A percentile compares a stretch with the other conserved stretches of the same genome.
Conservation (phyloP, 306 rosid genomes). For the Vigna unguiculata region DNA sequence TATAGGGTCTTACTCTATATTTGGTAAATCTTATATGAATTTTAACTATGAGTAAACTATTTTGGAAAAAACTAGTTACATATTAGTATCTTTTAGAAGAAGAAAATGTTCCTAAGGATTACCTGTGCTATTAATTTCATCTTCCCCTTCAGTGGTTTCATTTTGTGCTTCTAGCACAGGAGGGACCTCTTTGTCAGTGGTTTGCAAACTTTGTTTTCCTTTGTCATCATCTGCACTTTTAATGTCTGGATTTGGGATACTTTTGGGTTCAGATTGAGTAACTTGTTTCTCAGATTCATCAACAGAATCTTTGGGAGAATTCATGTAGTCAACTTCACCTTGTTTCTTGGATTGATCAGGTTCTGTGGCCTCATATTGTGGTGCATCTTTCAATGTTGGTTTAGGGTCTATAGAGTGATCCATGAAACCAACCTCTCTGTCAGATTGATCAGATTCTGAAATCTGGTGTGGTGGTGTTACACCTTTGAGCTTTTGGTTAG, state of each 20-base stretch:
- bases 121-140: not conserved
- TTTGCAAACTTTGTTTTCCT: constrained; percentile 14
- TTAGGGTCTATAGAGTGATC: not conserved
- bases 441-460: not conserved
- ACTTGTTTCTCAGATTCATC: not conserved
- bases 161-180: not conserved
- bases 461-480: not conserved
- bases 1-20: not conserved
- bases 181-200: not conserved
- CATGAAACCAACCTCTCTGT: not conserved
- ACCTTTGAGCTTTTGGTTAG: not conserved
- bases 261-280: not conserved
- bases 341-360: not conserved
- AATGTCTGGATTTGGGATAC: not conserved
- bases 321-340: not conserved
- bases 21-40: not conserved
- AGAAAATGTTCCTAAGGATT: not conserved
- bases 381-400: not conserved
- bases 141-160: not conserved
- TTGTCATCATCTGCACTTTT: constrained; percentile 25
- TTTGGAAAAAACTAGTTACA: not conserved
- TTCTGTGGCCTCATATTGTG: not conserved
- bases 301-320: not conserved
- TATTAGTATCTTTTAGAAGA: not conserved
- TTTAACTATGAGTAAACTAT: not conserved